Conservation (phyloP, 805 yeast species). For the Wickerhamomyces queroliae region DNA sequence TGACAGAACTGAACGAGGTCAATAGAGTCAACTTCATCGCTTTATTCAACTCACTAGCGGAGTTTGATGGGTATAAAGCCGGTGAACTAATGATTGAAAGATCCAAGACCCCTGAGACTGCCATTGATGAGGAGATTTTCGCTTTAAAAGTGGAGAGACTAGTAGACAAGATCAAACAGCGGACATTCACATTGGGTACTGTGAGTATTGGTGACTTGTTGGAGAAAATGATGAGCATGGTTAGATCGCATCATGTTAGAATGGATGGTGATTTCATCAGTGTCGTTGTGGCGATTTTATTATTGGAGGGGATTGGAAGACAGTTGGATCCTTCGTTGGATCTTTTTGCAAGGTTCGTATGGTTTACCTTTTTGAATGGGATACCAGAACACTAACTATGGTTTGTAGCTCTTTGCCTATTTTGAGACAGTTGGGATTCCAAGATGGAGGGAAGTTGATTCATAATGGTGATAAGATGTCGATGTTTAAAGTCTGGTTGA, state of each 20-base stretch:
- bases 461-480: constrained; percentile 52
- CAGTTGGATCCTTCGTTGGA: constrained; percentile 91
- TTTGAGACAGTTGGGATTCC: constrained; percentile 67
- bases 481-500: constrained; percentile 84
- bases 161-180: constrained; percentile 72
- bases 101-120: constrained; percentile 92
- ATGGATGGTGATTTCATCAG: constrained; percentile 97
- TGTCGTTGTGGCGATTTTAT: constrained; percentile 86
- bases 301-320: constrained; percentile 93
- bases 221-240: constrained; percentile 86
- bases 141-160: constrained; percentile 82
- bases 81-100: constrained; percentile 96
- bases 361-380: constrained; percentile 29
- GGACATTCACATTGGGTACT: constrained; percentile 90
- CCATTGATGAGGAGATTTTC: constrained; percentile 75
- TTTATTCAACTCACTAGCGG: constrained; percentile 80
- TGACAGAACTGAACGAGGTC: constrained; percentile 75
- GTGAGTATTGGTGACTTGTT: constrained; percentile 88
- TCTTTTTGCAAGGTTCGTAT: constrained; percentile 93
- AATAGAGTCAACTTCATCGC: constrained; percentile 87
- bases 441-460: constrained; percentile 50
- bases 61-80: constrained; percentile 89
- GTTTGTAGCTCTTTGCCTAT: constrained; percentile 37
- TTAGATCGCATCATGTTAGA: constrained; percentile 87
- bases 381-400: constrained; percentile 23